Conservation (phyloP, 495 filamentous ascomycete genomes). For the Lasiosphaeria miniovina region DNA sequence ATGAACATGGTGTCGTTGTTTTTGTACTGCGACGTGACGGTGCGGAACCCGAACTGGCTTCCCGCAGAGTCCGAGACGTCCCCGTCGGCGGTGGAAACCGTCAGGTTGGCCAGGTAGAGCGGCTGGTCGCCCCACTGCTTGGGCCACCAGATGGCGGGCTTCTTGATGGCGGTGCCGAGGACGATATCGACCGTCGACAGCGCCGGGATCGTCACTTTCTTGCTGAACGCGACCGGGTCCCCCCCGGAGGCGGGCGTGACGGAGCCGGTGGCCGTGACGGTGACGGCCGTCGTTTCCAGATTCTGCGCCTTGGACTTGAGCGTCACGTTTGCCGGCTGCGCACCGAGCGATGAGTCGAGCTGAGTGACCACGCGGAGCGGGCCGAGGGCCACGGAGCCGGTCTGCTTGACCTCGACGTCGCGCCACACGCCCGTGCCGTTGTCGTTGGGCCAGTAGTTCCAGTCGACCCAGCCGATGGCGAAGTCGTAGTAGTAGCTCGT, state of each 20-base stretch:
- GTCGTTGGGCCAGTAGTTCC: slow-evolving; percentile 62
- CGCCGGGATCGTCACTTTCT: slow-evolving; percentile 38
- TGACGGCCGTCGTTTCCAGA: slow-evolving; percentile 36
- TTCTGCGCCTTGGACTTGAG: slow-evolving; percentile 52
- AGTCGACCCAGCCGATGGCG: slow-evolving; percentile 60
- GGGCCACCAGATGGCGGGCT: slow-evolving; percentile 49
- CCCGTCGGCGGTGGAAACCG: slow-evolving; percentile 33
- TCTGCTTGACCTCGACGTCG: slow-evolving; percentile 56
- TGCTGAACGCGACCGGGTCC: slow-evolving; percentile 21
- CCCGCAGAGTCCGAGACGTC: slow-evolving; percentile 43
- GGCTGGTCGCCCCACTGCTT: slow-evolving; percentile 50
- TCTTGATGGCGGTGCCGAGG: slow-evolving; percentile 33
- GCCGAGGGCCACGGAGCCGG: slow-evolving; percentile 51
- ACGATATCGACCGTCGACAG: slow-evolving; percentile 36
- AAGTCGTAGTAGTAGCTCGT: slow-evolving; percentile 60
- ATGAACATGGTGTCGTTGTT: slow-evolving; percentile 54
- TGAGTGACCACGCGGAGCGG: slow-evolving; percentile 49
- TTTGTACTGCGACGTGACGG: slow-evolving; percentile 48
- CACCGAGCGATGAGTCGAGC: slow-evolving; percentile 28
- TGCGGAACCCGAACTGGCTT: slow-evolving; percentile 53
- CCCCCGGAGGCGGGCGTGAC: slow-evolving; percentile 32
- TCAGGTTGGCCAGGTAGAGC: slow-evolving; percentile 38
- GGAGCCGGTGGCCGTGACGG: slow-evolving; percentile 36
- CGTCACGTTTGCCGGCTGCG: slow-evolving; percentile 38
- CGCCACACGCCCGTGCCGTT: slow-evolving; percentile 62